These are phyloP conservation scores for Epithele typhae DNA, from an alignment of 768 basidiomycete species.

Conservation along the genomic window DNA sequence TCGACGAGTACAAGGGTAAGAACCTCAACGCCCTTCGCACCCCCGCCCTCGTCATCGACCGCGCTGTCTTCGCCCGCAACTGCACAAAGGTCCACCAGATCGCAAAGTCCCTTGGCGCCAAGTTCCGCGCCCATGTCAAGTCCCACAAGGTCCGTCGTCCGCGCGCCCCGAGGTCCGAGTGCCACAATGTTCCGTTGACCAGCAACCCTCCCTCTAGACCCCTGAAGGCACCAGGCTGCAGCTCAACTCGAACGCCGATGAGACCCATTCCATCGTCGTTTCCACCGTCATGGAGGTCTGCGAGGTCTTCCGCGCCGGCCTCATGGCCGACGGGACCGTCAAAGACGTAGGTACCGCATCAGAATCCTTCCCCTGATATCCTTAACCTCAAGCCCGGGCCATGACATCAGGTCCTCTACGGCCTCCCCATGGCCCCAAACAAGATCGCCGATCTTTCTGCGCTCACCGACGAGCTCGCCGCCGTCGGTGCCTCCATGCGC, in stretches of 20 bases:
- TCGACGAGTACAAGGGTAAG: slow-evolving; percentile 54
- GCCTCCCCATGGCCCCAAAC: slow-evolving; percentile 64
- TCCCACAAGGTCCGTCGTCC: slow-evolving; percentile 60
- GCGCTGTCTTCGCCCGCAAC: slow-evolving; percentile 65
- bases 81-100: slow-evolving; percentile 69
- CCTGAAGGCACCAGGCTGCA: slow-evolving; percentile 71
- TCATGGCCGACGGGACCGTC: slow-evolving; percentile 67
- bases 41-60: slow-evolving; percentile 76
- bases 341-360: slow-evolving; percentile 58
- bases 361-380: background rate
- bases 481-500: slow-evolving; percentile 55
- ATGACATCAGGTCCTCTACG: slow-evolving; percentile 65
- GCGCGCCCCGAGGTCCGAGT: too few species aligned
- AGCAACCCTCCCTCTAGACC: slow-evolving; percentile 42
- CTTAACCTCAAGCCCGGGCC: background rate
- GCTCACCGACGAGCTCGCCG: slow-evolving; percentile 51
- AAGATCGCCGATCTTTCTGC: slow-evolving; percentile 67
- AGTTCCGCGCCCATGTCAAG: slow-evolving; percentile 81
- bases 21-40: slow-evolving; percentile 58
- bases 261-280: slow-evolving; percentile 61
- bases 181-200: background rate
- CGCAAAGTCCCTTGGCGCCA: slow-evolving; percentile 61
- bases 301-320: slow-evolving; percentile 60
- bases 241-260: slow-evolving; percentile 48
- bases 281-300: slow-evolving; percentile 86